Conservation (phyloP, 768 basidiomycete genomes). For the Antrodiella citrinella region DNA sequence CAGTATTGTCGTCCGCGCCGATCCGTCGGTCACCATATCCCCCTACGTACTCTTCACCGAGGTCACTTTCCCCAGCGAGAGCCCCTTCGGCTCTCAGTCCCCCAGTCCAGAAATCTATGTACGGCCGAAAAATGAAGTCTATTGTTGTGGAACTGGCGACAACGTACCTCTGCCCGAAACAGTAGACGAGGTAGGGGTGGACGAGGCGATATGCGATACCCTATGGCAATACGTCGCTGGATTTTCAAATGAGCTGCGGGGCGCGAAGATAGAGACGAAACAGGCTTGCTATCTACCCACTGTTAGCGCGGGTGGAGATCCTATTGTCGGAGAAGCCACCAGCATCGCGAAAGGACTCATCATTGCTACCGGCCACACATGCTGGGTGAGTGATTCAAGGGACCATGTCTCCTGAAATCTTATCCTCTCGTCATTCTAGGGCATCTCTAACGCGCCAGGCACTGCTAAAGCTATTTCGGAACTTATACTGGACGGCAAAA, state of each 20-base stretch:
- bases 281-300: conserved; percentile 80
- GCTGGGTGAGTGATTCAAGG: conserved; percentile 46
- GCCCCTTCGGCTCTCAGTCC: conserved; percentile 1
- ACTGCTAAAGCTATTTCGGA: conserved; percentile 71
- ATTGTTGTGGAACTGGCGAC: conserved; percentile 77
- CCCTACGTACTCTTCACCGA: conserved; percentile 83
- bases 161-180: conserved; percentile 55
- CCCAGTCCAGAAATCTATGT: conserved; percentile 66
- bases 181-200: conserved; percentile 66
- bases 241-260: conserved; percentile 49
- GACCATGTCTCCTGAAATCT: background rate
- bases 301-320: conserved; percentile 49
- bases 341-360: conserved; percentile 53
- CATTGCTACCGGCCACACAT: conserved; percentile 73
- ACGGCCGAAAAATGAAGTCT: conserved; percentile 60
- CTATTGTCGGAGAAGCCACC: conserved; percentile 60
- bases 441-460: conserved; percentile 78
- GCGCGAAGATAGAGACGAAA: conserved; percentile 41
- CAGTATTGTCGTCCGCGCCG: conserved; percentile 57
- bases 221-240: conserved; percentile 49
- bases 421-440: conserved; percentile 31
- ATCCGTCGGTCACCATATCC: conserved; percentile 37
- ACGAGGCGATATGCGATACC: conserved; percentile 44
- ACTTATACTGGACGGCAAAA: conserved; percentile 60
- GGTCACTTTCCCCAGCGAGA: conserved; percentile 35